A percentile compares a stretch with the other conserved stretches of the same genome.
These are phyloP conservation scores for Arctium minus DNA, from an alignment of 129 eudicot genomes.

Conservation along the genomic window DNA sequence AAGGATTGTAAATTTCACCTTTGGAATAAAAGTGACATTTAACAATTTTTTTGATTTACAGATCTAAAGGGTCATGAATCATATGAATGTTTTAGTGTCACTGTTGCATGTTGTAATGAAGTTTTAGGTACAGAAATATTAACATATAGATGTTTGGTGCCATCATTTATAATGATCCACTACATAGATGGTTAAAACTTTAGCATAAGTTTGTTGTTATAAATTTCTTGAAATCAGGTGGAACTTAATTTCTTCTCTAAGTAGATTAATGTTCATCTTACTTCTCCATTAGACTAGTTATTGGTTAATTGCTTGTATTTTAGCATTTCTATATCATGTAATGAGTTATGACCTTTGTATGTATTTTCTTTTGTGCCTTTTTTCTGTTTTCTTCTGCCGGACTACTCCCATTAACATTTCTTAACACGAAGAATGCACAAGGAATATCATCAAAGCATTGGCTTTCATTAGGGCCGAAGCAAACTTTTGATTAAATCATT, in stretches of 20 bases:
- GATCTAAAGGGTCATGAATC: neutral
- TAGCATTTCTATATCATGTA: neutral
- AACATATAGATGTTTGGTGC: neutral
- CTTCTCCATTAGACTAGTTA: neutral
- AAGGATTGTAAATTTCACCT: neutral
- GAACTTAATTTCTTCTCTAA: neutral
- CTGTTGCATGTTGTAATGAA: neutral
- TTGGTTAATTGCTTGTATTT: neutral
- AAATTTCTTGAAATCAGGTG: neutral
- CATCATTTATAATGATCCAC: neutral
- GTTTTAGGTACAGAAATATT: neutral
- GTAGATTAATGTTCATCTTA: neutral
- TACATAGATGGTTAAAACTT: neutral
- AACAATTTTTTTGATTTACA: neutral
- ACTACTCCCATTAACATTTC: too few relatives aligned
- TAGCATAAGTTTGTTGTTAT: neutral
- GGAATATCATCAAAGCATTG: too few relatives aligned
- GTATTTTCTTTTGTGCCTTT: neutral
- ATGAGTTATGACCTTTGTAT: neutral
- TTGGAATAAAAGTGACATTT: neutral
- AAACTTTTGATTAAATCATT: too few relatives aligned
- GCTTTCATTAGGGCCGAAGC: too few relatives aligned
- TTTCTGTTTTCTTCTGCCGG: neutral
- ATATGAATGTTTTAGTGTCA: neutral
- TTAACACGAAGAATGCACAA: too few relatives aligned